A percentile compares a stretch with the other conserved stretches of the same genome.
Conservation (phyloP, 2,329 filamentous ascomycete genomes). For the Trichophyton benhamiae region DNA sequence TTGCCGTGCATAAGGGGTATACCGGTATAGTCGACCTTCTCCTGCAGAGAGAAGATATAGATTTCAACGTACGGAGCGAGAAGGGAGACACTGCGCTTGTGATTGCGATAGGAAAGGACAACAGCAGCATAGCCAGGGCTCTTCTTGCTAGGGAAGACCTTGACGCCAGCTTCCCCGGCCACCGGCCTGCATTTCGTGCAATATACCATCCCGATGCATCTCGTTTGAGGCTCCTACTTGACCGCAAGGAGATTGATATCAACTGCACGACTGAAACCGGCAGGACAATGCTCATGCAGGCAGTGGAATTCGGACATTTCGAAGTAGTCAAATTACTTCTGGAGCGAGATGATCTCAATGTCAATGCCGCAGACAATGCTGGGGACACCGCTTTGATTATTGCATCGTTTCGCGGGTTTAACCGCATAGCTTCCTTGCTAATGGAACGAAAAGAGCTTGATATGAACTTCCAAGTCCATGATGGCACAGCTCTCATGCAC, state of each 20-base stretch:
- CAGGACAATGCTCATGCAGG: not conserved
- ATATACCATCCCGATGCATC: not conserved
- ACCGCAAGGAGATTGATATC: not conserved
- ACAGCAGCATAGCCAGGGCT: not conserved
- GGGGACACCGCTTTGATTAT: not conserved
- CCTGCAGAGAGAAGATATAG: not conserved
- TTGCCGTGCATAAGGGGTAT: not conserved
- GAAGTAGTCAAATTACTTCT: slow-evolving; percentile 22
- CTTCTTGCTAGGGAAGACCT: not conserved
- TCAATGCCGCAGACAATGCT: not conserved
- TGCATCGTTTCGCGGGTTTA: slow-evolving; percentile 18
- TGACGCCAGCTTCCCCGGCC: not conserved
- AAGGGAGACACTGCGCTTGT: not conserved
- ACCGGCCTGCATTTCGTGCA: not conserved
- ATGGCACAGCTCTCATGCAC: not conserved
- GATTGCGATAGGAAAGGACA: not conserved
- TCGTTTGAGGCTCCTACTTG: not conserved
- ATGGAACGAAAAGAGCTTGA: not conserved
- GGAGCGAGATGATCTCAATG: not conserved
- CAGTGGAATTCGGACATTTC: slow-evolving; percentile 19
- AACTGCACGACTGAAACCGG: not conserved
- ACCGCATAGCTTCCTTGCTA: slow-evolving; percentile 23
- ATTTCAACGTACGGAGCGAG: not conserved
- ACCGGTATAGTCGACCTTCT: not conserved
- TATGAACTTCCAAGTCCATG: not conserved